Conservation (phyloP, 176 grass and related monocot genomes). For the Zea luxurians region DNA sequence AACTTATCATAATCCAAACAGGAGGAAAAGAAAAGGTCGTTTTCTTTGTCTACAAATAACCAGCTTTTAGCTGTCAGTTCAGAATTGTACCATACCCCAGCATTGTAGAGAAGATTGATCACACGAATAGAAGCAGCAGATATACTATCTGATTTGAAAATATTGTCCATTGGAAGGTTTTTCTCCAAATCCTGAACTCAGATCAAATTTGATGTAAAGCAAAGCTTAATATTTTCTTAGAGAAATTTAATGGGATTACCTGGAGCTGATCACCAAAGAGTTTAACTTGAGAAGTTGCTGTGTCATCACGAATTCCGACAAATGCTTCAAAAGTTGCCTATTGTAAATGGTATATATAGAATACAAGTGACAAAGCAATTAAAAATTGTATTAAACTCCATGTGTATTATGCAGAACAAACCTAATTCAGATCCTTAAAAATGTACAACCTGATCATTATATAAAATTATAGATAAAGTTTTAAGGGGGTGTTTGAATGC, state of each 20-base stretch:
- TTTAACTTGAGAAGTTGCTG: slow-evolving; percentile 93
- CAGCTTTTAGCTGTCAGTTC: neutral
- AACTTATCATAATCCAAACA: neutral
- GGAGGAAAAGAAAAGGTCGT: neutral
- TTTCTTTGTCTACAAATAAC: slow-evolving; percentile 22
- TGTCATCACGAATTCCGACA: slow-evolving; percentile 73
- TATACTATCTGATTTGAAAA: slow-evolving; percentile 84
- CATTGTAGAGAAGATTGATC: slow-evolving; percentile 87
- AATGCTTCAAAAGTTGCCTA: slow-evolving; percentile 94
- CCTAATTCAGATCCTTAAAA: slow-evolving; percentile 5
- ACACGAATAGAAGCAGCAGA: slow-evolving; percentile 95
- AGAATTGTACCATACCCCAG: slow-evolving; percentile 65
- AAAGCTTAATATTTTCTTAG: slow-evolving; percentile 7
- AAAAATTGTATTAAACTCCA: slow-evolving; percentile 12
- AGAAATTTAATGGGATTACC: slow-evolving; percentile 42
- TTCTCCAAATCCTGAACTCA: slow-evolving; percentile 72
- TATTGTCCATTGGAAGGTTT: slow-evolving; percentile 86
- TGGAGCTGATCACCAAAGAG: slow-evolving; percentile 67
- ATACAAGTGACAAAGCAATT: neutral
- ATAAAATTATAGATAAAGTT: neutral
- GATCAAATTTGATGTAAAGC: slow-evolving; percentile 28
- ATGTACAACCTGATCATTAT: neutral
- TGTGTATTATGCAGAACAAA: neutral
- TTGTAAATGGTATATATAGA: slow-evolving; percentile 25
- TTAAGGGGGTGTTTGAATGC: neutral